Conservation (phyloP, 257 asterid genomes). For the Solanum peruvianum region DNA sequence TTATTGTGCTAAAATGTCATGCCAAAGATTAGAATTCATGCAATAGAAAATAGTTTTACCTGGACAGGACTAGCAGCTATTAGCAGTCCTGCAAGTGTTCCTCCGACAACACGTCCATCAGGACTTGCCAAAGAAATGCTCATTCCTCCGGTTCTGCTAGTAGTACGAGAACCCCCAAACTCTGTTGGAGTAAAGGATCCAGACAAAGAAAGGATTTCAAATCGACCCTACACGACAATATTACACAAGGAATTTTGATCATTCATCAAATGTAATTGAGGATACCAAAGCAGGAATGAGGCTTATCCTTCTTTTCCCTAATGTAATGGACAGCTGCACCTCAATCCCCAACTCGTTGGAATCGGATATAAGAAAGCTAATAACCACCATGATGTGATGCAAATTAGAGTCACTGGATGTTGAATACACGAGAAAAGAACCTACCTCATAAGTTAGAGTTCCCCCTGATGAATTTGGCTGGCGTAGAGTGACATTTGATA, state of each 20-base stretch:
- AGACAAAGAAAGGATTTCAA: conserved; percentile 51
- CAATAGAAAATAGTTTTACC: conserved; percentile 18
- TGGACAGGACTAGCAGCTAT: conserved; percentile 69
- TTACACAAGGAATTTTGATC: not conserved
- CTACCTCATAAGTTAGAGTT: conserved; percentile 72
- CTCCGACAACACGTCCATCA: conserved; percentile 86
- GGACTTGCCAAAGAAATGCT: conserved; percentile 70
- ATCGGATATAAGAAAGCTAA: not conserved
- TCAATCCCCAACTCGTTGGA: not conserved
- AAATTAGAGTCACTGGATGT: not conserved
- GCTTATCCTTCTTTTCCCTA: not conserved
- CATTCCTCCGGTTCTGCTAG: conserved; percentile 55
- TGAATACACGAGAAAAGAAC: not conserved
- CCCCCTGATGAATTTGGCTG: conserved; percentile 78
- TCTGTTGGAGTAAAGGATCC: conserved; percentile 80
- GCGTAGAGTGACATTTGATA: conserved; percentile 61
- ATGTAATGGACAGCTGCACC: not conserved
- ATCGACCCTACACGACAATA: conserved; percentile 39
- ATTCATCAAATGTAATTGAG: not conserved
- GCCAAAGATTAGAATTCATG: not conserved
- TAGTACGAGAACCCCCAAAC: conserved; percentile 31
- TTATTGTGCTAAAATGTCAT: not conserved
- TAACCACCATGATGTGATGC: not conserved
- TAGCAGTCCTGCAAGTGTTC: conserved; percentile 59
- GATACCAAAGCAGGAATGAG: not conserved